These are phyloP conservation scores for Trichocladium antarcticum DNA, from an alignment of 495 filamentous ascomycete species.

Conservation along the genomic window DNA sequence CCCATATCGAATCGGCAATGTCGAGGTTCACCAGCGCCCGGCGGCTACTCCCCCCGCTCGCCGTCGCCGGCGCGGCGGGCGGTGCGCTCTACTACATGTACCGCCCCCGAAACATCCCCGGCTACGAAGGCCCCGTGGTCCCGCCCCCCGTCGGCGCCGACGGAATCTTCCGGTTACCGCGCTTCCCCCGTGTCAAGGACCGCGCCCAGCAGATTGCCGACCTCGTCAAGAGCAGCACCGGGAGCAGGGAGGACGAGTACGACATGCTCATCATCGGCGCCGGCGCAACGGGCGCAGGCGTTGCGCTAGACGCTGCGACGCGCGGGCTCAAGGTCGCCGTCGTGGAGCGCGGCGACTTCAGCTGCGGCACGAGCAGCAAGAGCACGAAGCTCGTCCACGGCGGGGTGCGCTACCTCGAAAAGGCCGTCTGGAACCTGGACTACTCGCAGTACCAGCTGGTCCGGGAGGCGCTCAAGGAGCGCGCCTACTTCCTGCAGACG, in stretches of 20 bases:
- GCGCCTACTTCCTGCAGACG: slow-evolving; percentile 91
- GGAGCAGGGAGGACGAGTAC: slow-evolving; percentile 45
- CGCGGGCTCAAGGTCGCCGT: slow-evolving; percentile 86
- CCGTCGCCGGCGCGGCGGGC: slow-evolving; percentile 29
- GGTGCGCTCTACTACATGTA: slow-evolving; percentile 66
- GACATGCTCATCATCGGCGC: slow-evolving; percentile 87
- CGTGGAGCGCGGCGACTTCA: slow-evolving; percentile 94
- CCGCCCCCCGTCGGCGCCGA: slow-evolving; percentile 70
- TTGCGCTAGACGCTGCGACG: slow-evolving; percentile 88
- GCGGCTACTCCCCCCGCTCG: slow-evolving; percentile 31
- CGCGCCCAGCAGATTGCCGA: slow-evolving; percentile 55
- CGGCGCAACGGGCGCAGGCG: slow-evolving; percentile 84
- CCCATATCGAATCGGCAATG: slow-evolving; percentile 12
- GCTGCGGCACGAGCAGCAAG: slow-evolving; percentile 86
- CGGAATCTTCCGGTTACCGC: slow-evolving; percentile 67
- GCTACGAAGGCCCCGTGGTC: slow-evolving; percentile 65
- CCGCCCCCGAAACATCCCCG: slow-evolving; percentile 77
- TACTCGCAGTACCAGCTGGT: slow-evolving; percentile 92
- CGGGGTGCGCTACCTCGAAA: slow-evolving; percentile 91
- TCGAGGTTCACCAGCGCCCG: slow-evolving; percentile 22
- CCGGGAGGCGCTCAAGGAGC: slow-evolving; percentile 87
- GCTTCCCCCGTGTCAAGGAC: slow-evolving; percentile 67
- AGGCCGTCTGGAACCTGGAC: slow-evolving; percentile 93
- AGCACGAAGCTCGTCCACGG: slow-evolving; percentile 96
- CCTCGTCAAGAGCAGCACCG: slow-evolving; percentile 37